These are phyloP conservation scores for Psilocybe sp. DNA, from an alignment of 768 basidiomycete genomes.

Conservation along the genomic window DNA sequence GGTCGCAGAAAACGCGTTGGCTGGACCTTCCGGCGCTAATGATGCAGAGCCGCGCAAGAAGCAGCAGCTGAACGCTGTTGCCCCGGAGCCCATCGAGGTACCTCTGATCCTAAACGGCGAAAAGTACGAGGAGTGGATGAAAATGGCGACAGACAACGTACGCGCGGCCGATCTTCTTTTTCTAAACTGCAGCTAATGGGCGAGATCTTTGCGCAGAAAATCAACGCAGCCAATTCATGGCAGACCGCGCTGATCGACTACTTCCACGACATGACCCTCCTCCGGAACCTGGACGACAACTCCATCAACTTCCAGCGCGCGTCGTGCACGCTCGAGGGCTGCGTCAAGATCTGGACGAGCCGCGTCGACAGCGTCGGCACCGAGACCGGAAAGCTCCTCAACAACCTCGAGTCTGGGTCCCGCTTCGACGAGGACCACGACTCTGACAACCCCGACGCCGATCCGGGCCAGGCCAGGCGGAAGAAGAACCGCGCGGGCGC, in stretches of 20 bases:
- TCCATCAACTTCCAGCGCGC: conserved; percentile 99
- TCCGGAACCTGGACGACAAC: conserved; percentile 90
- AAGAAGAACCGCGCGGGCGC: conserved; percentile 65
- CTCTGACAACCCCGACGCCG: conserved; percentile 68
- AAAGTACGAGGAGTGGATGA: conserved; percentile 99
- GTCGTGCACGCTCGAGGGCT: conserved; percentile 94
- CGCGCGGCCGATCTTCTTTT: conserved; percentile 25
- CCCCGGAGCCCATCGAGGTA: conserved; percentile 56
- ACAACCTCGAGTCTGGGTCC: conserved; percentile 71
- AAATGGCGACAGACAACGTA: conserved; percentile 98
- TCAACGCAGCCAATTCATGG: conserved; percentile 97
- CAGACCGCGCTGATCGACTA: conserved; percentile 98
- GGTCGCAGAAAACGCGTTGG: conserved; percentile 53
- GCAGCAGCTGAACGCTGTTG: conserved; percentile 59
- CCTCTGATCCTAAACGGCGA: conserved; percentile 84
- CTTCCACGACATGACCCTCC: conserved; percentile 95
- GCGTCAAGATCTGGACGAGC: conserved; percentile 99
- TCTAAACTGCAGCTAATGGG: conserved; percentile 6
- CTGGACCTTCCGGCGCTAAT: conserved; percentile 52
- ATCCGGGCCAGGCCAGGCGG: conserved; percentile 56
- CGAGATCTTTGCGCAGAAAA: conserved; percentile 68
- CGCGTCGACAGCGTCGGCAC: conserved; percentile 96
- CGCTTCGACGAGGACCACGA: conserved; percentile 53
- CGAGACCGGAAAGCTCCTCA: conserved; percentile 92
- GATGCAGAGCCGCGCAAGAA: conserved; percentile 42